Conservation (phyloP, 2,329 filamentous ascomycete genomes). For the Talaromyces rugulosus region DNA sequence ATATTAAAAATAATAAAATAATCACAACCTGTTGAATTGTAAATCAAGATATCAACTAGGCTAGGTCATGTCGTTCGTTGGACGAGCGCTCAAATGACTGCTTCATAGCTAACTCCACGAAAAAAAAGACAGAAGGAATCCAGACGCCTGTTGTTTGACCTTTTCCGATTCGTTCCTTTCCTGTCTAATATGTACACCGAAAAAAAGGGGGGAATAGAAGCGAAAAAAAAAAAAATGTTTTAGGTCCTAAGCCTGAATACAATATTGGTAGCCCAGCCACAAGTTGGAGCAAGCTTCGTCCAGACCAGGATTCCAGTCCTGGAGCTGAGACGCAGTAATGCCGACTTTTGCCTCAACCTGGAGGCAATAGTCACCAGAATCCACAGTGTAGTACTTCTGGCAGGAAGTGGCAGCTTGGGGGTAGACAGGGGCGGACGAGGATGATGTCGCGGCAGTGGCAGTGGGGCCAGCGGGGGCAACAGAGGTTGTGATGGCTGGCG, state of each 20-base stretch:
- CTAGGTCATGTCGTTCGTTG: neutral
- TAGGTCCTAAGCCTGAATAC: conserved; percentile 7
- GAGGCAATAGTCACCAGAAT: conserved; percentile 13
- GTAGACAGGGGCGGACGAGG: conserved; percentile 5
- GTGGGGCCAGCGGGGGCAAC: neutral
- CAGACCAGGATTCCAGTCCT: conserved; percentile 10
- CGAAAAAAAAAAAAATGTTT: neutral
- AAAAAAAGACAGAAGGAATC: neutral
- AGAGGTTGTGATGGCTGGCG: neutral
- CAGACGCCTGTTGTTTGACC: neutral
- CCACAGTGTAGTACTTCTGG: conserved; percentile 9
- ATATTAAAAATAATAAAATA: neutral
- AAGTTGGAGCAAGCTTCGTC: conserved; percentile 9
- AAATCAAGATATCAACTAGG: neutral
- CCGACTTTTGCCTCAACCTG: conserved; percentile 8
- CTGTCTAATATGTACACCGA: conserved; percentile 10
- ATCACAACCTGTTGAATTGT: neutral
- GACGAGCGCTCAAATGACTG: neutral
- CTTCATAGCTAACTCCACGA: neutral
- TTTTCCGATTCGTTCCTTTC: neutral
- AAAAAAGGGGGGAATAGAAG: neutral
- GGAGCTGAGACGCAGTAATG: conserved; percentile 10
- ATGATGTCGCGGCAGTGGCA: neutral
- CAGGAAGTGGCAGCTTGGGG: conserved; percentile 8
- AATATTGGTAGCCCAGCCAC: conserved; percentile 13